Evolutionary conservation across 2,329 filamentous ascomycete species (phyloP).

Genomic region (Sclerotinia glacialis): DNA sequence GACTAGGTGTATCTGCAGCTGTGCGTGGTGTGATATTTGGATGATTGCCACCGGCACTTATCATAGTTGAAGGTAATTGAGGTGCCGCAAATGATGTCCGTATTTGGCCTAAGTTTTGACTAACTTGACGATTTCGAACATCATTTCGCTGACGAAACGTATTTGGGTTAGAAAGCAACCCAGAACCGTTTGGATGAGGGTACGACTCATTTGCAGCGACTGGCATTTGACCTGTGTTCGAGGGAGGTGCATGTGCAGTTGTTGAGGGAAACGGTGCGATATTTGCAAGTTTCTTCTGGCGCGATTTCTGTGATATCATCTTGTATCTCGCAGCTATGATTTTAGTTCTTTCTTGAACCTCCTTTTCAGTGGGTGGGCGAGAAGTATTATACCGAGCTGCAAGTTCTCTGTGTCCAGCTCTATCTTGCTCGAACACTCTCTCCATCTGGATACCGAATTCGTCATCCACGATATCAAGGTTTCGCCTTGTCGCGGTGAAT

Average conservation of each 20-base stretch:
- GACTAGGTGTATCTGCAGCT: slow-evolving; percentile 28
- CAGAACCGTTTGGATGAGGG: background rate
- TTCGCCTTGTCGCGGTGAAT: slow-evolving; percentile 51
- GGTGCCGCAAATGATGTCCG: slow-evolving; percentile 7
- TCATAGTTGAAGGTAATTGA: background rate
- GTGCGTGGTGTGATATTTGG: background rate
- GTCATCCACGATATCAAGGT: slow-evolving; percentile 45
- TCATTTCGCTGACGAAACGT: background rate
- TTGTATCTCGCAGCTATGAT: slow-evolving; percentile 15
- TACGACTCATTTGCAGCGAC: background rate
- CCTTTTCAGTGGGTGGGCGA: slow-evolving; percentile 33
- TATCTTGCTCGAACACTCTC: slow-evolving; percentile 41
- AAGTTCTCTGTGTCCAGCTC: slow-evolving; percentile 37
- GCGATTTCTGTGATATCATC: background rate
- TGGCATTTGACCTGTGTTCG: background rate
- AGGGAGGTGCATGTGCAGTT: background rate
- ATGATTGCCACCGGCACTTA: background rate
- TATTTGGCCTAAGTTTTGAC: slow-evolving; percentile 10
- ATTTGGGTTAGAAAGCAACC: background rate
- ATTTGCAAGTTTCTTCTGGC: slow-evolving; percentile 7
- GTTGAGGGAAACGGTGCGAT: background rate
- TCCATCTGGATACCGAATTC: slow-evolving; percentile 40
- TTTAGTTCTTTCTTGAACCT: slow-evolving; percentile 33
- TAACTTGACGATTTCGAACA: background rate
- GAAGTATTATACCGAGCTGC: slow-evolving; percentile 32